Conservation (phyloP, 1,139 yeast species). For the Kodamaea suecica region DNA sequence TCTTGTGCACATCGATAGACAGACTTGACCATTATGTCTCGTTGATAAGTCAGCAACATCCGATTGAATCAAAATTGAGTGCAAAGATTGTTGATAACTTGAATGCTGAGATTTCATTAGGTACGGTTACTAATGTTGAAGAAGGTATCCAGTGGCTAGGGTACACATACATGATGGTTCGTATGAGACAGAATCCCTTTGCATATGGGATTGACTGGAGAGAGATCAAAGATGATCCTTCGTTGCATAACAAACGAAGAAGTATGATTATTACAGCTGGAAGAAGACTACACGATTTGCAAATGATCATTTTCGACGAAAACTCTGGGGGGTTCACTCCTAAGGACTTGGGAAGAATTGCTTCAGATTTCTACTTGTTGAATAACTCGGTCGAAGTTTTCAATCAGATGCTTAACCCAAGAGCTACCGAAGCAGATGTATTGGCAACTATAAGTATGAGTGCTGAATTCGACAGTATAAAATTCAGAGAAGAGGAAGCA, state of each 20-base stretch:
- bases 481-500: slow-evolving; percentile 84
- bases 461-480: slow-evolving; percentile 89
- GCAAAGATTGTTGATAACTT: slow-evolving; percentile 83
- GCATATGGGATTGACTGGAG: slow-evolving; percentile 92
- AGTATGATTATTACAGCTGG: slow-evolving; percentile 80
- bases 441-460: slow-evolving; percentile 88
- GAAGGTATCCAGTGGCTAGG: slow-evolving; percentile 98
- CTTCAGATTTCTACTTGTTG: slow-evolving; percentile 87
- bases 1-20: slow-evolving; percentile 80
- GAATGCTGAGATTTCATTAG: slow-evolving; percentile 93
- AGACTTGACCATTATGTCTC: slow-evolving; percentile 82
- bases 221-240: slow-evolving; percentile 80
- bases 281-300: slow-evolving; percentile 71
- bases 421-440: slow-evolving; percentile 90
- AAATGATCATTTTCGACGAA: slow-evolving; percentile 93
- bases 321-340: slow-evolving; percentile 74
- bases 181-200: slow-evolving; percentile 94
- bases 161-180: slow-evolving; percentile 87
- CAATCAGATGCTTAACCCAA: slow-evolving; percentile 78
- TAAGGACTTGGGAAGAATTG: slow-evolving; percentile 90
- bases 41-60: slow-evolving; percentile 89
- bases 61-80: slow-evolving; percentile 83
- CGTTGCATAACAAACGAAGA: slow-evolving; percentile 68
- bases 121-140: slow-evolving; percentile 90
- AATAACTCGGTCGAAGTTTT: slow-evolving; percentile 87